phyloP scores from a whole-genome alignment of 139 green algal species.

The Astrephomene gubernaculifera region DNA sequence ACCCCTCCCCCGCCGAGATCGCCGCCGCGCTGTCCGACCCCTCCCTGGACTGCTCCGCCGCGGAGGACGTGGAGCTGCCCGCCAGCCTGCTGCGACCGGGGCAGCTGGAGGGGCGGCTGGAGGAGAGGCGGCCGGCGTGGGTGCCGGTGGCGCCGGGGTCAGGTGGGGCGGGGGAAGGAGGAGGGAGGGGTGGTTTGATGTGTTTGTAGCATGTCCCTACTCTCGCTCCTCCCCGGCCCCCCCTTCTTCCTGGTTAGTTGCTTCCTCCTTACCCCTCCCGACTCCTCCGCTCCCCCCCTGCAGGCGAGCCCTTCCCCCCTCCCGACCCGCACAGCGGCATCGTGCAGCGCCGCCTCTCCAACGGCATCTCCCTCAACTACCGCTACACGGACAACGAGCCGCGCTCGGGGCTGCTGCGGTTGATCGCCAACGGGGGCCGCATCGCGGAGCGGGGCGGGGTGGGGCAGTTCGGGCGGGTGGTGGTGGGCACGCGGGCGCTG shows the following conservation, averaged over 20 bases:
- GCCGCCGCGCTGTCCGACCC: slow-evolving; percentile 69
- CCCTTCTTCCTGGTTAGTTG: not conserved
- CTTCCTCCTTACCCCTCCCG: not conserved
- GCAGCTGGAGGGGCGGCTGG: slow-evolving; percentile 60
- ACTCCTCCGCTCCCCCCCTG: not conserved
- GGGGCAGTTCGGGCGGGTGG: slow-evolving; percentile 71
- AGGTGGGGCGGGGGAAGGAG: slow-evolving; percentile 3
- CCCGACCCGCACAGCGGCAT: slow-evolving; percentile 73
- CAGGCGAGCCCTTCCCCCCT: slow-evolving; percentile 43
- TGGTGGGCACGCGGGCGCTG: slow-evolving; percentile 81
- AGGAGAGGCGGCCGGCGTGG: slow-evolving; percentile 76
- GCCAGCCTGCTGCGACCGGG: slow-evolving; percentile 80
- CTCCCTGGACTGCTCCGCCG: slow-evolving; percentile 44
- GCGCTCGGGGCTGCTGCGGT: slow-evolving; percentile 84
- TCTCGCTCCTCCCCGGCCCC: not conserved
- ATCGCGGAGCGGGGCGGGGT: slow-evolving; percentile 65
- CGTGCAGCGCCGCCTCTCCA: slow-evolving; percentile 88
- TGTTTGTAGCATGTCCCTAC: not conserved
- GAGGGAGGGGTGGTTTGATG: not conserved
- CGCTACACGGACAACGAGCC: slow-evolving; percentile 92
- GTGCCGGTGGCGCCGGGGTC: slow-evolving; percentile 66
- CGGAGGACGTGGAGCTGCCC: slow-evolving; percentile 86
- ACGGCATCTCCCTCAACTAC: slow-evolving; percentile 97
- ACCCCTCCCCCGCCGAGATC: slow-evolving; percentile 81
- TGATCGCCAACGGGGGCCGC: slow-evolving; percentile 87